Base-by-base conservation (phyloP, 1,284 basidiomycete species). In the Malassezia furfur region DNA sequence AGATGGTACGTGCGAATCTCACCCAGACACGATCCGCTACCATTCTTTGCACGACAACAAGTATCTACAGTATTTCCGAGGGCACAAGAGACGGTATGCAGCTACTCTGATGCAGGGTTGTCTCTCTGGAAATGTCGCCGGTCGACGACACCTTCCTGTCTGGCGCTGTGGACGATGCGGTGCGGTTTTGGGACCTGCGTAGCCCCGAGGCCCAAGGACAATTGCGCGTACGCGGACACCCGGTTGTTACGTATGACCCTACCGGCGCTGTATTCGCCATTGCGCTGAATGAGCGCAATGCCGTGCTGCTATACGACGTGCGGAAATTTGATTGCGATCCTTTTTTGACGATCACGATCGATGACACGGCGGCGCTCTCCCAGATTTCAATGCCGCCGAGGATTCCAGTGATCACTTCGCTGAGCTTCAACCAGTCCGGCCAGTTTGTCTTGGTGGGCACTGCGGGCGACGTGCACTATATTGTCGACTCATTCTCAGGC, bases 81-180 rank as follows among this genome's bases (percentile, higher is more conserved):
- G 94, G 0, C 94, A 99, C 78, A 90, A 85, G 65, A 50, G 47
- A 4, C 44, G 39, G 43, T 45, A 31, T n/a, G 43, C 12, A n/a
- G 3, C 1, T 31, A 8, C 46, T 82, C 12, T 32, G 15, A 14
- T 61, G 79, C 38, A 53, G 84, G 54, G 94, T 99, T 4, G 81
- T 88, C 22, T 91, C 91, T 0, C 77, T 99, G 12, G 86, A 93
- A 70, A 85, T 96, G 67, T 91, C 87, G 3, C 94, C 94, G 0
- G 80, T 86, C 2, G 87, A 96, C 70, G 93, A 98, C 70, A 87
- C 87, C 0, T 96, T 99, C 77, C 84, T 99, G 79, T 94, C 91
- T 7, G 88, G 84, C 1, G 89, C 91, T 0, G 80, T 88, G 65
- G 91, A 98, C 78, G 89, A 87, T 65, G 91, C 90, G 1, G 90